A percentile compares a stretch with the other conserved stretches of the same genome.
Conservation (phyloP, 2,329 filamentous ascomycete species). For the Xylariomycetidae sp. region DNA sequence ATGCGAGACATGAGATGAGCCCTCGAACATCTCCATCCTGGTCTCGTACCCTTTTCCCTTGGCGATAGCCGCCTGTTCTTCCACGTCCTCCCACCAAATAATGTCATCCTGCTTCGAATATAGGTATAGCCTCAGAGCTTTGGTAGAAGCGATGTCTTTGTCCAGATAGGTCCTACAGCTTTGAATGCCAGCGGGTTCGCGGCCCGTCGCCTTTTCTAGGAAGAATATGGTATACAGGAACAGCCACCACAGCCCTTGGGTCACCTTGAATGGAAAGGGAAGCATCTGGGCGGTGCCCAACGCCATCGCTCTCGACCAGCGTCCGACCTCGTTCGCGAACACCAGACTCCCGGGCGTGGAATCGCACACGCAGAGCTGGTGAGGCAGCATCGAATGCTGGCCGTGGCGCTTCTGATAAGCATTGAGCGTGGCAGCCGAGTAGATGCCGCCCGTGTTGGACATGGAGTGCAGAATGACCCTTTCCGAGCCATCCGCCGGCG, state of each 20-base stretch:
- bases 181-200: conserved; percentile 36
- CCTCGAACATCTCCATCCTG: conserved; percentile 49
- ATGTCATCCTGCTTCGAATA: conserved; percentile 56
- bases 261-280: conserved; percentile 45
- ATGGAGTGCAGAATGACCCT: conserved; percentile 48
- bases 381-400: conserved; percentile 34
- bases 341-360: conserved; percentile 47
- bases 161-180: conserved; percentile 34
- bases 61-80: conserved; percentile 46
- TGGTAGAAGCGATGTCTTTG: conserved; percentile 26
- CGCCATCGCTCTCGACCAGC: conserved; percentile 51
- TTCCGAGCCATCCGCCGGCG: conserved; percentile 13
- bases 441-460: conserved; percentile 56
- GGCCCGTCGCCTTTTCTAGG: conserved; percentile 31
- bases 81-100: conserved; percentile 51
- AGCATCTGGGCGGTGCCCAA: conserved; percentile 42
- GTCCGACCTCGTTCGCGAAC: conserved; percentile 37
- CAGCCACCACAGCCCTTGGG: conserved; percentile 40
- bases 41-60: conserved; percentile 44
- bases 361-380: conserved; percentile 45
- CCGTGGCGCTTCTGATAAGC: conserved; percentile 37
- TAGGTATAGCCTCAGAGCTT: conserved; percentile 47
- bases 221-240: conserved; percentile 35
- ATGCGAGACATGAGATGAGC: conserved; percentile 57
- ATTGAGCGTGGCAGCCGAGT: conserved; percentile 44